Conservation (phyloP, 2,329 filamentous ascomycete species). For the Rachicladosporium sp. region DNA sequence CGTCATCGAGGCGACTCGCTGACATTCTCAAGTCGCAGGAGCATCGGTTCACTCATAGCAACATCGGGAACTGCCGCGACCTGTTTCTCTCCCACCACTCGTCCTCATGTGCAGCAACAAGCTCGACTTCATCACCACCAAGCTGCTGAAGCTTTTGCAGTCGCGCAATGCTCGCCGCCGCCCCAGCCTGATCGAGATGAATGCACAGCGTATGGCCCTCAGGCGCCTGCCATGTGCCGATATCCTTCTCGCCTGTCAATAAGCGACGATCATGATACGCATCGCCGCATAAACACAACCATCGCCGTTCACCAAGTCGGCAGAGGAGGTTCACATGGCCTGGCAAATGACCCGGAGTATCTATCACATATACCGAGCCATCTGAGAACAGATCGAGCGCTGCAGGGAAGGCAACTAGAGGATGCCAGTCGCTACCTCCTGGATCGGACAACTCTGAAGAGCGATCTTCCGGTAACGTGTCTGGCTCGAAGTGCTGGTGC, state of each 20-base stretch:
- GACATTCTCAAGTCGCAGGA: no score
- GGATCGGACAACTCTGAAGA: conserved; percentile 31
- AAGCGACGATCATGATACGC: conserved; percentile 42
- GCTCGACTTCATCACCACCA: conserved; percentile 31
- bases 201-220: conserved; percentile 36
- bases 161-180: conserved; percentile 30
- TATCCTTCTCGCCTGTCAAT: conserved; percentile 38
- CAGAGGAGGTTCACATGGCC: conserved; percentile 41
- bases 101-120: conserved; percentile 40
- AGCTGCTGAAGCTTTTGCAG: conserved; percentile 26
- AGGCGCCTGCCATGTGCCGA: conserved; percentile 39
- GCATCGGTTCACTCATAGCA: neutral
- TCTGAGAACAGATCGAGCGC: conserved; percentile 38
- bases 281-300: conserved; percentile 41
- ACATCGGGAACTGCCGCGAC: conserved; percentile 11
- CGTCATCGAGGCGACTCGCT: no score
- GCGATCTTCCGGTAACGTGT: conserved; percentile 30
- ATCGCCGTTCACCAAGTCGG: conserved; percentile 25
- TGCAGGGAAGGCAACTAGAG: conserved; percentile 32
- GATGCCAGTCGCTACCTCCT: conserved; percentile 26
- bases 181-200: conserved; percentile 37
- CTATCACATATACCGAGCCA: conserved; percentile 34
- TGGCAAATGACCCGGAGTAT: conserved; percentile 39
- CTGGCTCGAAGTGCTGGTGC: conserved; percentile 32
- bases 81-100: conserved; percentile 30